phyloP scores from a whole-genome alignment of 108 stramenopile species.

The Stephanodiscus triporus region DNA sequence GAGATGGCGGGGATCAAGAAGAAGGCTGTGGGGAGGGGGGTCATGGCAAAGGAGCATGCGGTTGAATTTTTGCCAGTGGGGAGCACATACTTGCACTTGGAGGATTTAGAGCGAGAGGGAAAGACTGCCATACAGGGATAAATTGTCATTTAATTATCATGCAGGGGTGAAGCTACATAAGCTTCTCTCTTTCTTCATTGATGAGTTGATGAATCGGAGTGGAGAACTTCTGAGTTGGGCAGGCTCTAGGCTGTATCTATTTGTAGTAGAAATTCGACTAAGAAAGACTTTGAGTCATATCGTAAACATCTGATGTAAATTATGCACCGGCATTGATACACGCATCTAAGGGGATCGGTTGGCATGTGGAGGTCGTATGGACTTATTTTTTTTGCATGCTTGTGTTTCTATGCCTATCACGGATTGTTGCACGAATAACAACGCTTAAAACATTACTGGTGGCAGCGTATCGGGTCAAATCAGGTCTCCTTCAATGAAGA shows the following conservation, averaged over 20 bases:
- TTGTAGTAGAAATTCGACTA: too few species aligned
- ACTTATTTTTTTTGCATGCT: neutral
- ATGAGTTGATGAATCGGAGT: neutral
- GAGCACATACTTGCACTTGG: slow-evolving; percentile 86
- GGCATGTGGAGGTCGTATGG: neutral
- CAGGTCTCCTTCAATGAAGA: neutral
- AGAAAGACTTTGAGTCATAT: neutral
- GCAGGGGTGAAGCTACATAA: neutral
- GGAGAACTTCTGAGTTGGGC: too few species aligned
- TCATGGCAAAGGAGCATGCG: slow-evolving; percentile 79
- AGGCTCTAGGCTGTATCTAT: too few species aligned
- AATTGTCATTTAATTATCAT: too few species aligned
- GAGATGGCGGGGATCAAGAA: slow-evolving; percentile 73
- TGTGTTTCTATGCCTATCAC: neutral
- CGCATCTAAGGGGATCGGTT: neutral
- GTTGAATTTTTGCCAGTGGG: slow-evolving; percentile 92
- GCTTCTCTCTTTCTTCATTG: neutral
- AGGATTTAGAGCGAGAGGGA: slow-evolving; percentile 81
- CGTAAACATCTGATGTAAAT: neutral
- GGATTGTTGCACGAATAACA: neutral
- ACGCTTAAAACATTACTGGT: neutral
- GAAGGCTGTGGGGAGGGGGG: slow-evolving; percentile 66
- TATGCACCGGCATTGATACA: neutral
- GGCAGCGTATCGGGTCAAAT: neutral
- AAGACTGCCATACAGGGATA: slow-evolving; percentile 55